Percentiles rank a stretch among this genome's conserved stretches.
phyloP scores from a whole-genome alignment of 352 stramenopile genomes.

The Phytopythium montanum region DNA sequence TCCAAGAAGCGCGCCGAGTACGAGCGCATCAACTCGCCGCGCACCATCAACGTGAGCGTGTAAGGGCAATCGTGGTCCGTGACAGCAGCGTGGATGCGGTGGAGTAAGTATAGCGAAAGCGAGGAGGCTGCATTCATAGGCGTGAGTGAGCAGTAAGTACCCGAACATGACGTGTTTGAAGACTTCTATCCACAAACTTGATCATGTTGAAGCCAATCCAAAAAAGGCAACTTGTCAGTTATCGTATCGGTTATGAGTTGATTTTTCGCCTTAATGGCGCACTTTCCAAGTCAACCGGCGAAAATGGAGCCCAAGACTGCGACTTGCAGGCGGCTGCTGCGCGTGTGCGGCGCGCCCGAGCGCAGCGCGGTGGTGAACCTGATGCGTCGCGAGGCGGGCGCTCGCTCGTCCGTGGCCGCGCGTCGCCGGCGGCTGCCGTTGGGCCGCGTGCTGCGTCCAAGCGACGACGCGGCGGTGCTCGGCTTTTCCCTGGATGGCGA shows the following conservation, averaged over 20 bases:
- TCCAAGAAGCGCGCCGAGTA: slow-evolving; percentile 39
- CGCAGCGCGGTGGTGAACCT: slow-evolving; percentile 5
- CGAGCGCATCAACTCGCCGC: slow-evolving; percentile 33
- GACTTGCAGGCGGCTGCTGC: background rate
- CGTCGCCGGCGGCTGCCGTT: slow-evolving; percentile 14
- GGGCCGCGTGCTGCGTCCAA: slow-evolving; percentile 26
- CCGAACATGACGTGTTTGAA: background rate
- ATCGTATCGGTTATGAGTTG: too few species aligned
- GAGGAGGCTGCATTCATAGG: background rate
- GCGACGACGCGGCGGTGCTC: slow-evolving; percentile 48
- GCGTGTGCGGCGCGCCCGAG: background rate
- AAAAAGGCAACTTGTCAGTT: too few species aligned
- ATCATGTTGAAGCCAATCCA: too few species aligned
- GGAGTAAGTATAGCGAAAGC: background rate
- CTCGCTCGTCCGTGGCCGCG: background rate
- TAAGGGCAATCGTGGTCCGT: background rate
- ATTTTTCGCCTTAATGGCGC: too few species aligned
- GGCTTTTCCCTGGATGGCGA: slow-evolving; percentile 69
- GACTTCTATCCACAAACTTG: background rate
- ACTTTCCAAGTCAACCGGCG: too few species aligned
- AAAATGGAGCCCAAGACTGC: background rate
- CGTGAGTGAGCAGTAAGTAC: background rate
- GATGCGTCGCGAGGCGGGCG: slow-evolving; percentile 3
- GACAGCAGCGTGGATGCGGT: background rate
- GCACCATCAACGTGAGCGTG: background rate